phyloP scores from a whole-genome alignment of 2,329 filamentous ascomycete species.

The Stachybotrys echinatus region DNA sequence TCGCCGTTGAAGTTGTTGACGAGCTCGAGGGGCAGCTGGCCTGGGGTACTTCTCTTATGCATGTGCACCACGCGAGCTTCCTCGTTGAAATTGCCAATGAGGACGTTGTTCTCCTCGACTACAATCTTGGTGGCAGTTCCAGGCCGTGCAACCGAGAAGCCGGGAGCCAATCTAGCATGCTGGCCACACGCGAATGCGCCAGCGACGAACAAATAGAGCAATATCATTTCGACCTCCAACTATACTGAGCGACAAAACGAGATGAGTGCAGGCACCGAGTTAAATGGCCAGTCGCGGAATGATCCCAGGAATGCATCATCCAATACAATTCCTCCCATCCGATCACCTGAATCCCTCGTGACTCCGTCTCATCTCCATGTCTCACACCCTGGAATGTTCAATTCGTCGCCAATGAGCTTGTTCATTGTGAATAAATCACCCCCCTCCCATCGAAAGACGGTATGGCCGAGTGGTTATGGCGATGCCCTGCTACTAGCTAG shows the following conservation, averaged over 20 bases:
- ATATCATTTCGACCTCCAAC: too few relatives aligned
- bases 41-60: constrained; percentile 3
- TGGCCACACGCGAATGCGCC: neutral
- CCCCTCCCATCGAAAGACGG: neutral
- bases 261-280: too few relatives aligned
- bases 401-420: too few relatives aligned
- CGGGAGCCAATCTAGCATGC: neutral
- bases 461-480: neutral
- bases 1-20: constrained; percentile 37
- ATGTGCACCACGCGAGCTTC: constrained; percentile 5
- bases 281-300: too few relatives aligned
- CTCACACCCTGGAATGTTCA: too few relatives aligned
- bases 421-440: too few relatives aligned
- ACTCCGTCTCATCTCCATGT: too few relatives aligned
- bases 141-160: constrained; percentile 24
- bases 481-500: neutral
- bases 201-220: neutral
- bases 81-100: constrained; percentile 29
- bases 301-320: too few relatives aligned
- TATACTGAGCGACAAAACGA: too few relatives aligned
- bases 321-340: too few relatives aligned
- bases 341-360: too few relatives aligned
- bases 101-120: constrained; percentile 30
- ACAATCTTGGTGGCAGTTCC: constrained; percentile 24
- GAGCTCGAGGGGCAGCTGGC: constrained; percentile 22